Evolutionary conservation across 2,329 filamentous ascomycete genomes (phyloP).

Genomic region (Aspergillus quadrilineatus): DNA sequence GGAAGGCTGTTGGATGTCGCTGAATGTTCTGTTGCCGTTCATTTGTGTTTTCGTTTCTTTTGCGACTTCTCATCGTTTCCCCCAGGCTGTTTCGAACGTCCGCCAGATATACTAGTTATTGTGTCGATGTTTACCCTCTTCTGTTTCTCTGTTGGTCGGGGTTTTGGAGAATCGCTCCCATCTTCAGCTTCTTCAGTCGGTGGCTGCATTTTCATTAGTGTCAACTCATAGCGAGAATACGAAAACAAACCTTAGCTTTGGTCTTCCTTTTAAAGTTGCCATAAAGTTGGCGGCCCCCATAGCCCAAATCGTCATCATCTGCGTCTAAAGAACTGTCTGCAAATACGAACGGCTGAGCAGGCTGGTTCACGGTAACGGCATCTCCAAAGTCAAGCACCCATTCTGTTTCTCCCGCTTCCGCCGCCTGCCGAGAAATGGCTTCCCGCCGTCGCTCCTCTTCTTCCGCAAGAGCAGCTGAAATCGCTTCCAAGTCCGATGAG

Average conservation of each 20-base stretch:
- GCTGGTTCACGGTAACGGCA: conserved; percentile 14
- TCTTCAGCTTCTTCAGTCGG: conserved; percentile 17
- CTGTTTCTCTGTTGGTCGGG: conserved; percentile 5
- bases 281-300: conserved; percentile 38
- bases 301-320: conserved; percentile 29
- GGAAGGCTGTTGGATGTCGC: not conserved
- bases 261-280: conserved; percentile 41
- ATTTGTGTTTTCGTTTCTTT: conserved; percentile 28
- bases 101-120: conserved; percentile 35
- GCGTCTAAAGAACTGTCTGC: conserved; percentile 36
- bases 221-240: not conserved
- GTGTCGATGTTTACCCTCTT: conserved; percentile 20
- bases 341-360: conserved; percentile 30
- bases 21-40: conserved; percentile 4
- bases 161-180: conserved; percentile 12
- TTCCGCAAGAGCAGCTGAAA: conserved; percentile 41
- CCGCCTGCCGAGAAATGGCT: conserved; percentile 41
- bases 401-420: conserved; percentile 45
- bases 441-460: conserved; percentile 44
- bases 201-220: conserved; percentile 9
- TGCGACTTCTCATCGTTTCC: conserved; percentile 20
- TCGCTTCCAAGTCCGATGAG: conserved; percentile 39
- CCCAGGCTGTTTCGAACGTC: conserved; percentile 11
- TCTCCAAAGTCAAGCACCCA: conserved; percentile 42
- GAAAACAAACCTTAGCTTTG: conserved; percentile 25